phyloP scores from a whole-genome alignment of 2,329 filamentous ascomycete genomes.

The Fusarium sp. region DNA sequence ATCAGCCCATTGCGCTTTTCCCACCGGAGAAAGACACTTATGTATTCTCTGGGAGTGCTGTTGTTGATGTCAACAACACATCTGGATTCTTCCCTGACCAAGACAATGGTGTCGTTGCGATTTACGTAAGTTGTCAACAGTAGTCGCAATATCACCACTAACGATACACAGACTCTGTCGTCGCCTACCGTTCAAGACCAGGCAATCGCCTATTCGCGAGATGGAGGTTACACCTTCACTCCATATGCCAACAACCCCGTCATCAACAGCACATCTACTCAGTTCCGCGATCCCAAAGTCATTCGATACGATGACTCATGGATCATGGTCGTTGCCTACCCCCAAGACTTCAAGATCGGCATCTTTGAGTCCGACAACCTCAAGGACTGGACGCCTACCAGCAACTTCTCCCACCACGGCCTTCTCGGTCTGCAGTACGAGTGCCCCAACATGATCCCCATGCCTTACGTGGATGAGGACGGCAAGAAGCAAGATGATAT shows the following conservation, averaged over 20 bases:
- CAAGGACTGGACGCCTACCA: conserved; percentile 60
- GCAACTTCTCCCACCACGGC: conserved; percentile 65
- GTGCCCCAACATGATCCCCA: conserved; percentile 68
- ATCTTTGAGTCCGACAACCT: conserved; percentile 69
- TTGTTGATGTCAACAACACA: conserved; percentile 70
- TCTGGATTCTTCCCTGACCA: conserved; percentile 71
- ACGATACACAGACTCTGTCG: conserved; percentile 31
- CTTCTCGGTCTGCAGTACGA: conserved; percentile 67
- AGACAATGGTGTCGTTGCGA: conserved; percentile 68
- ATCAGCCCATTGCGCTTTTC: conserved; percentile 70
- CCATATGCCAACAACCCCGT: conserved; percentile 70
- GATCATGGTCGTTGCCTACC: conserved; percentile 66
- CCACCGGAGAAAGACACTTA: conserved; percentile 54
- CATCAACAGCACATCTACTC: conserved; percentile 60
- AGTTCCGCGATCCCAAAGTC: conserved; percentile 74
- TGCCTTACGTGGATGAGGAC: conserved; percentile 56
- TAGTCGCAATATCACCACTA: background rate
- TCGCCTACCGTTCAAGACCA: conserved; percentile 57
- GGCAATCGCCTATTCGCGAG: conserved; percentile 67
- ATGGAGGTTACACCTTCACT: conserved; percentile 69
- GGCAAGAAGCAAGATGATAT: conserved; percentile 39
- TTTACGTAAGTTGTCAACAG: conserved; percentile 41
- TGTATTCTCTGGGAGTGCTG: conserved; percentile 64
- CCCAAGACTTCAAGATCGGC: conserved; percentile 63
- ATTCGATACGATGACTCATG: conserved; percentile 65